Evolutionary conservation across 306 rosid species (phyloP).

Genomic region (Parietaria judaica): DNA sequence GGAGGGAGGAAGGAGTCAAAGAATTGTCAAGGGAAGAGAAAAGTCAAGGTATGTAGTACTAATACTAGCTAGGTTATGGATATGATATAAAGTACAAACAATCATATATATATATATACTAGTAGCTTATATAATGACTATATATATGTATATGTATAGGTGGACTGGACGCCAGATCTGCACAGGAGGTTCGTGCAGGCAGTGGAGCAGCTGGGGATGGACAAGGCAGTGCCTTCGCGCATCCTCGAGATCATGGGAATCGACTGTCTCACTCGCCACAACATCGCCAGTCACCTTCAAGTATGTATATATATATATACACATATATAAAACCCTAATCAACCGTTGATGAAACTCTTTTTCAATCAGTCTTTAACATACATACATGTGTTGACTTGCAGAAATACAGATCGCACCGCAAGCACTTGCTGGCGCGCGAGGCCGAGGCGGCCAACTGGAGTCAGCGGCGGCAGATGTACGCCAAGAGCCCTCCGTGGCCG

Average conservation of each 20-base stretch:
- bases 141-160: conserved; percentile 30
- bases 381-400: conserved; percentile 15
- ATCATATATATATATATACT: too few relatives aligned
- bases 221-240: conserved; percentile 94
- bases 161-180: conserved; percentile 96
- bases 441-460: conserved; percentile 93
- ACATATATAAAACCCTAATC: too few relatives aligned
- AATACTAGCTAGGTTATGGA: too few relatives aligned
- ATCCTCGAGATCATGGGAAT: conserved; percentile 95
- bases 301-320: conserved; percentile 20
- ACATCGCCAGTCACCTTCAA: conserved; percentile 96
- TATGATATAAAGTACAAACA: too few relatives aligned
- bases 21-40: conserved; percentile 66
- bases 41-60: conserved; percentile 51
- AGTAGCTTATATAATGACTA: neutral
- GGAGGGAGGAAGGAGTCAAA: conserved; percentile 51
- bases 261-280: conserved; percentile 92
- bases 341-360: too few relatives aligned
- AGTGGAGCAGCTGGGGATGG: conserved; percentile 92
- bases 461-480: conserved; percentile 52
- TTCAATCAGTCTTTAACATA: too few relatives aligned
- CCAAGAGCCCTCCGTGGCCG: conserved; percentile 37
- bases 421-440: conserved; percentile 86
- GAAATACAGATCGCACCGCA: conserved; percentile 91
- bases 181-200: conserved; percentile 90